These are phyloP conservation scores for Dalechampia spathulata DNA, from an alignment of 441 rosid genomes.

Conservation along the genomic window DNA sequence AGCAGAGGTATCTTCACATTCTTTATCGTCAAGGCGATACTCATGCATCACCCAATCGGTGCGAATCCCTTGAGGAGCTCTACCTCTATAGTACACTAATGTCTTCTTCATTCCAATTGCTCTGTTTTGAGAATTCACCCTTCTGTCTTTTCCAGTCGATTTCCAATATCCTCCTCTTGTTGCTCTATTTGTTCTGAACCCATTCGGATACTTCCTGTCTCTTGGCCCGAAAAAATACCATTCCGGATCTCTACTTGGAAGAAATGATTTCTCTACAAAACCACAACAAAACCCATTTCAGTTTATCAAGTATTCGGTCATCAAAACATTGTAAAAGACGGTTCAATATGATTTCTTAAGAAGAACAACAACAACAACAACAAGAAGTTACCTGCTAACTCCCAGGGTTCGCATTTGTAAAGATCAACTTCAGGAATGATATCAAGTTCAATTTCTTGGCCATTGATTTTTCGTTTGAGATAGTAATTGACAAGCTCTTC, in stretches of 20 bases:
- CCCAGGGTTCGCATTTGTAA: constrained; percentile 98
- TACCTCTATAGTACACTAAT: constrained; percentile 72
- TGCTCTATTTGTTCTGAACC: constrained; percentile 84
- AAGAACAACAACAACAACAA: not conserved
- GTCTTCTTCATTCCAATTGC: constrained; percentile 95
- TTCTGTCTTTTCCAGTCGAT: constrained; percentile 82
- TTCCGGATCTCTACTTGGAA: constrained; percentile 88
- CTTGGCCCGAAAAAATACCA: constrained; percentile 96
- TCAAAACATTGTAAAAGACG: too few relatives aligned
- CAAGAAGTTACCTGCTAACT: constrained; percentile 48
- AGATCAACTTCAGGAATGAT: constrained; percentile 94
- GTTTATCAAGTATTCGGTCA: too few relatives aligned
- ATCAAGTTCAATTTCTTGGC: constrained; percentile 84
- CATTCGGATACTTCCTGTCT: constrained; percentile 85
- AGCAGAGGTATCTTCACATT: constrained; percentile 61
- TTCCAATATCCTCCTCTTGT: constrained; percentile 93
- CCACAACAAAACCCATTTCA: not conserved
- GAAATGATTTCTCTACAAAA: constrained; percentile 67
- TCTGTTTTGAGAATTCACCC: constrained; percentile 52
- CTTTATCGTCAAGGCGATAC: constrained; percentile 81
- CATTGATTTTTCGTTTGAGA: constrained; percentile 71
- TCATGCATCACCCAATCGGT: constrained; percentile 98
- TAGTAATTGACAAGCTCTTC: constrained; percentile 93
- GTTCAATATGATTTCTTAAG: too few relatives aligned
- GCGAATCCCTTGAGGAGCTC: constrained; percentile 87